Conservation (phyloP, 305 asterid genomes). For the Plantago rigida region DNA sequence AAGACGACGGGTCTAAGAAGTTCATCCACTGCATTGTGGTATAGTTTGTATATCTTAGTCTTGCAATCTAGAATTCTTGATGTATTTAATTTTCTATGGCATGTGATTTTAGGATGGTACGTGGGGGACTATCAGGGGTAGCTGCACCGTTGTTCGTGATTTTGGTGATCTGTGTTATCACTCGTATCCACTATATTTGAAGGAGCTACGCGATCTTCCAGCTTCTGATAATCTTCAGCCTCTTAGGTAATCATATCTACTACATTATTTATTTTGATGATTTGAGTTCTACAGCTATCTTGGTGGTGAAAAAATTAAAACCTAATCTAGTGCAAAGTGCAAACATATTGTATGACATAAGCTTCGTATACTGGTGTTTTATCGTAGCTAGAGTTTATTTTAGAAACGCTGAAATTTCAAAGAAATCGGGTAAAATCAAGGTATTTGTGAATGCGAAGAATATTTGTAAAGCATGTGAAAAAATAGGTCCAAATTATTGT, state of each 20-base stretch:
- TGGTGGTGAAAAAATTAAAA: conserved; percentile 1
- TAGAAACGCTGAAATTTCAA: neutral
- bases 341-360: neutral
- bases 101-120: conserved; percentile 68
- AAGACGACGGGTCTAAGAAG: conserved; percentile 46
- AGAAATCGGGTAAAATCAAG: neutral
- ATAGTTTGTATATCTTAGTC: conserved; percentile 4
- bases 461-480: neutral
- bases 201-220: conserved; percentile 58
- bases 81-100: neutral
- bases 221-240: conserved; percentile 47
- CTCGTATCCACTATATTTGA: conserved; percentile 59
- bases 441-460: neutral
- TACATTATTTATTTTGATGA: no score
- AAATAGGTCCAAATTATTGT: neutral
- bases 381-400: neutral
- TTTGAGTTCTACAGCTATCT: neutral
- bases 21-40: conserved; percentile 78
- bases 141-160: conserved; percentile 83
- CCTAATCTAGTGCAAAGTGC: conserved; percentile 5
- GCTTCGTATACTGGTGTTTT: neutral
- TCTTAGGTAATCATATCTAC: conserved; percentile 43
- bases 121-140: conserved; percentile 71
- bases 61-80: neutral
- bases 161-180: conserved; percentile 71